These are phyloP conservation scores for Mortierella sp. DNA, from an alignment of 371 early-diverging fungal genomes.

Conservation along the genomic window DNA sequence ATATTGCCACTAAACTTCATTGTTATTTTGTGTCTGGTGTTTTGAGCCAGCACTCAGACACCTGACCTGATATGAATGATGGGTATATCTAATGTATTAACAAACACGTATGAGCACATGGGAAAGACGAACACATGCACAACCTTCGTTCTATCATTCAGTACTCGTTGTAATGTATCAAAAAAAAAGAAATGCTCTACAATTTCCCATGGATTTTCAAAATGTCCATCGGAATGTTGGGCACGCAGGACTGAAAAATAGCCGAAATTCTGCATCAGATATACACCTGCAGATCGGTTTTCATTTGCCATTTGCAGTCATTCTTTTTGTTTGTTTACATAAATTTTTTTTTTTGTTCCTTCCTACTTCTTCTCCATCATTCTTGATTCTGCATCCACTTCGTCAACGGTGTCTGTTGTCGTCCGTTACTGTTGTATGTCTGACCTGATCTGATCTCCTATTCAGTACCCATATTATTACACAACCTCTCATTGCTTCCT, in stretches of 20 bases:
- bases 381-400: background rate
- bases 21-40: too few relatives aligned
- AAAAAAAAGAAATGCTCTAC: too few relatives aligned
- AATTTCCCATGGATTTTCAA: too few relatives aligned
- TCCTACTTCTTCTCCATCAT: background rate
- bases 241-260: background rate
- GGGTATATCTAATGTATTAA: too few relatives aligned
- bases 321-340: background rate
- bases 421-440: background rate
- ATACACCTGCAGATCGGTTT: background rate
- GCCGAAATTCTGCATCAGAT: background rate
- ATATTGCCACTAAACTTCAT: too few relatives aligned
- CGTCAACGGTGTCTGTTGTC: background rate
- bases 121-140: too few relatives aligned
- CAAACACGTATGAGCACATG: too few relatives aligned
- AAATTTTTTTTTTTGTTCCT: background rate
- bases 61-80: too few relatives aligned
- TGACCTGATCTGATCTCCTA: background rate
- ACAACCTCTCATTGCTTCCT: background rate
- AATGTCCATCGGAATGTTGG: background rate
- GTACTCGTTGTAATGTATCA: too few relatives aligned
- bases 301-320: background rate
- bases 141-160: too few relatives aligned
- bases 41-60: too few relatives aligned
- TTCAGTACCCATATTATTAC: background rate